Evolutionary conservation across 805 yeast genomes (phyloP).

Genomic region (Monosporozyma servazzii): DNA sequence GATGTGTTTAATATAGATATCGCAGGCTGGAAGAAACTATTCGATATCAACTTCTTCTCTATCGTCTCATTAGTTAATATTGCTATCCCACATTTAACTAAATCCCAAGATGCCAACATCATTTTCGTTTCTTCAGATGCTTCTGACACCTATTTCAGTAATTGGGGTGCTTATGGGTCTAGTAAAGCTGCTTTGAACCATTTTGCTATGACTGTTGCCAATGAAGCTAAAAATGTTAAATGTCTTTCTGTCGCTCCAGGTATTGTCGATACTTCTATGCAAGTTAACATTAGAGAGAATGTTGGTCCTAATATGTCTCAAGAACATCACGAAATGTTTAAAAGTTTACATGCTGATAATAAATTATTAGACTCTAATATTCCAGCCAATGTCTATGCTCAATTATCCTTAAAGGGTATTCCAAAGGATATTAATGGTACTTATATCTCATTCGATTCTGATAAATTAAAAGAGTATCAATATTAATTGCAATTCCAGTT

Average conservation of each 20-base stretch:
- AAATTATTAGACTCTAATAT: conserved; percentile 57
- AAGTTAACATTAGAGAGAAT: conserved; percentile 58
- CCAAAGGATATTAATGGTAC: conserved; percentile 51
- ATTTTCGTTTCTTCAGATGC: conserved; percentile 87
- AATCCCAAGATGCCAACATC: conserved; percentile 47
- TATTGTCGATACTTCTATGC: conserved; percentile 88
- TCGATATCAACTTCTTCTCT: conserved; percentile 72
- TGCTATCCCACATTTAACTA: conserved; percentile 49
- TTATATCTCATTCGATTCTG: conserved; percentile 53
- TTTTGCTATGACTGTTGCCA: conserved; percentile 54
- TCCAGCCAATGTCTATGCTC: conserved; percentile 65
- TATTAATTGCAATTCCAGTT: background rate
- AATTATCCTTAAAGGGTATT: conserved; percentile 55
- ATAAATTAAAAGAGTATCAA: conserved; percentile 10
- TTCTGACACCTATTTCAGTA: conserved; percentile 36
- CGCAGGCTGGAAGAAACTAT: conserved; percentile 51
- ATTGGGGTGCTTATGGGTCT: conserved; percentile 87
- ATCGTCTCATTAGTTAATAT: conserved; percentile 49
- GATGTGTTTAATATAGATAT: conserved; percentile 36
- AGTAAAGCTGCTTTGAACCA: conserved; percentile 87
- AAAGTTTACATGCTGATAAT: conserved; percentile 47
- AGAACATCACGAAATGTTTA: conserved; percentile 51
- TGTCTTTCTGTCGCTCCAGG: conserved; percentile 84
- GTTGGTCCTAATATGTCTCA: conserved; percentile 49
- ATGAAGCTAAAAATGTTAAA: conserved; percentile 47